phyloP scores from a whole-genome alignment of 495 filamentous ascomycete species.

The Aspergillus carlsbadensis region DNA sequence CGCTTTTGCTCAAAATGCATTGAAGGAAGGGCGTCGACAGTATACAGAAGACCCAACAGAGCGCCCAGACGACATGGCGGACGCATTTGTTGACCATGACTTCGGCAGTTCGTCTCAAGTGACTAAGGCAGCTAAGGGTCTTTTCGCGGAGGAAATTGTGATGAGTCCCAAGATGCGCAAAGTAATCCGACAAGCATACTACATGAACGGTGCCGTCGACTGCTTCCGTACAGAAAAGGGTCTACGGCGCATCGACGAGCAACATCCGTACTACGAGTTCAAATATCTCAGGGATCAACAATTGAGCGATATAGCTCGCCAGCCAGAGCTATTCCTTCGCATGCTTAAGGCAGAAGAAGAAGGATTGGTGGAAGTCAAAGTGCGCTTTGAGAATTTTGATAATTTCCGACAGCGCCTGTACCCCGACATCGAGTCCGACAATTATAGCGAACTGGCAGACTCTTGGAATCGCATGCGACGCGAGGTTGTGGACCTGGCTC shows the following conservation, averaged over 20 bases:
- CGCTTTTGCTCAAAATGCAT: slow-evolving; percentile 78
- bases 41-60: slow-evolving; percentile 78
- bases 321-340: slow-evolving; percentile 84
- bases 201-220: slow-evolving; percentile 76
- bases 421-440: slow-evolving; percentile 84
- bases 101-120: slow-evolving; percentile 76
- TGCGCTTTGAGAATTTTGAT: slow-evolving; percentile 71
- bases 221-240: slow-evolving; percentile 92
- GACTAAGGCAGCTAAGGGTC: slow-evolving; percentile 71
- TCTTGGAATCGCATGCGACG: slow-evolving; percentile 87
- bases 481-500: slow-evolving; percentile 78
- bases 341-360: slow-evolving; percentile 98
- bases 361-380: slow-evolving; percentile 78
- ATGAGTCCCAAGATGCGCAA: slow-evolving; percentile 89
- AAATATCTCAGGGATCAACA: slow-evolving; percentile 92
- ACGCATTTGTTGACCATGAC: slow-evolving; percentile 67
- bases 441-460: slow-evolving; percentile 91
- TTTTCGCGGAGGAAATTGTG: slow-evolving; percentile 89
- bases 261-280: slow-evolving; percentile 95
- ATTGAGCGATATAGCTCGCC: slow-evolving; percentile 72
- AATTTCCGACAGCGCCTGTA: slow-evolving; percentile 73
- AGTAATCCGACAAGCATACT: slow-evolving; percentile 77
- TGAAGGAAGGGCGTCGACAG: slow-evolving; percentile 71
- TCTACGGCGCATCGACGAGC: slow-evolving; percentile 88
- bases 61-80: slow-evolving; percentile 82